Base-by-base conservation (phyloP, 2,329 filamentous ascomycete genomes). In the Cladophialophora carrionii region DNA sequence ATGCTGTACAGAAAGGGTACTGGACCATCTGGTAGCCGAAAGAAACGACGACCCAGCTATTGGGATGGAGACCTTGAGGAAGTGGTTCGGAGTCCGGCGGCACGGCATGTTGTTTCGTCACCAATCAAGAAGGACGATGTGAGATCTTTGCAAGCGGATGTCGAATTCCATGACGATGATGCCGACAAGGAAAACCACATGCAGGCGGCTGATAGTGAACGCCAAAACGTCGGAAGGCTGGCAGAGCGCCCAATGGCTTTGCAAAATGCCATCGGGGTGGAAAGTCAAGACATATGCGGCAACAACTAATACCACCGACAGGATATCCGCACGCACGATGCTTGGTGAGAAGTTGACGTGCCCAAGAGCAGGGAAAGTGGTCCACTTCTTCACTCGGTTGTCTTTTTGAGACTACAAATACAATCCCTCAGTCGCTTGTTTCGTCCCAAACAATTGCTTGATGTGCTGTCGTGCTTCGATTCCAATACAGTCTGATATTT, bases 51-150 rank as follows among this genome's bases (percentile, higher is more conserved):
- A 31, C 69, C 69, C 17, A 72, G 71, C 46, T 72, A 72, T 48
- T 72, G 71, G 69, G 71, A 72, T 53, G 62, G 62, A 20, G 71
- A 72, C 57, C 62, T 72, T 31, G 63, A 70, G 56, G 67, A 71
- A 56, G 64, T 72, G 22, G 58, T 68, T n/a, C 62, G 66, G 20
- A 70, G 65, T 57, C 69, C 69, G 32, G 70, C 70, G 31, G 69
- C 68, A n/a, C 64, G 70, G 51, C 63, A 68, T 62, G 56, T 69
- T 12, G 64, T 67, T 24, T 67, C 58, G 29, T 69, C 67, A 26
- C 64, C 67, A 20, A 64, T 69, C 56, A 64, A 58, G 34, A 67
- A 63, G 32, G 67, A 67, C 37, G 62, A 69, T 26, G 62, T 65
- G 34, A 67, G 60, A 55, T 69, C 67, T 9, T 59, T 67, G 41